These are phyloP conservation scores for Chrysochromulina tobinii DNA, from an alignment of 78 protist species.

Conservation along the genomic window DNA sequence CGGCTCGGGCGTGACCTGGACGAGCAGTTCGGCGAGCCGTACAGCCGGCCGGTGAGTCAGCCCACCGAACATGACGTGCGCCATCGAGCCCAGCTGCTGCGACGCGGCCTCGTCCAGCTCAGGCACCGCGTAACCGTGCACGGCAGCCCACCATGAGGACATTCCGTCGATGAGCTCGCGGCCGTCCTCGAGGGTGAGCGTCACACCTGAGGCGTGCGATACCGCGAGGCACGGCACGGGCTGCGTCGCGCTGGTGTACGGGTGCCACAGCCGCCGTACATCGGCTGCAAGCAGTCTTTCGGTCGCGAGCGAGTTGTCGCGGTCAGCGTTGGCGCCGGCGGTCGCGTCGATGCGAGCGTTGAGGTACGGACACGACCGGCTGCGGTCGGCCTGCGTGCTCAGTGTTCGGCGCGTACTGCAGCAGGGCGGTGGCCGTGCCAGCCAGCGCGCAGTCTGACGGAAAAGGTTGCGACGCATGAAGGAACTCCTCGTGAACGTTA, in stretches of 20 bases:
- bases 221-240: not conserved
- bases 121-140: conserved; percentile 44
- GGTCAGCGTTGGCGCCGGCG: no score
- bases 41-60: conserved; percentile 31
- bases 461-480: no score
- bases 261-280: conserved; percentile 32
- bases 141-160: conserved; percentile 43
- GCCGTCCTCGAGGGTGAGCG: conserved; percentile 18
- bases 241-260: conserved; percentile 22
- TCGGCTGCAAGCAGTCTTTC: not conserved
- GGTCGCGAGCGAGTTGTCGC: no score
- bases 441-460: no score
- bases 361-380: no score
- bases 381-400: no score
- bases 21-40: not conserved
- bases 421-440: no score
- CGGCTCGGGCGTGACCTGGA: not conserved
- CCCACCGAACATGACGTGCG: conserved; percentile 51
- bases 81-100: not conserved
- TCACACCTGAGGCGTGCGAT: not conserved
- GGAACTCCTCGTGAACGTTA: no score
- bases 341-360: no score
- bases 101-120: conserved; percentile 5
- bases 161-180: conserved; percentile 29
- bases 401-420: no score